phyloP scores from a whole-genome alignment of 192 early-diverging fungal genomes.

The Coemansia pectinata region DNA sequence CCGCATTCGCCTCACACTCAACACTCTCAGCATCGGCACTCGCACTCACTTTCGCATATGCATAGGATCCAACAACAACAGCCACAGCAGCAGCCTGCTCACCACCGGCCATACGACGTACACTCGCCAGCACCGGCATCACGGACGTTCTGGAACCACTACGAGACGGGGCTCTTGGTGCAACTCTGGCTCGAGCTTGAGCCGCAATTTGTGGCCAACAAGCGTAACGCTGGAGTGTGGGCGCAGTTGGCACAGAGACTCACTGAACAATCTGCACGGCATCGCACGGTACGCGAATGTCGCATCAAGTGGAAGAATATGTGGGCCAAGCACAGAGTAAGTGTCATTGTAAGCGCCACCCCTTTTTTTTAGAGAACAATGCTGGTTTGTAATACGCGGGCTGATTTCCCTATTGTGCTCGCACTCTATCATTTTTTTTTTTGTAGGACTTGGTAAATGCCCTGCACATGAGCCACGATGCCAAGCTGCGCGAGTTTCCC shows the following conservation, averaged over 20 bases:
- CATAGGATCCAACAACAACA: neutral
- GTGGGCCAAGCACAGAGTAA: slow-evolving; percentile 58
- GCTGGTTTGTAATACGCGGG: neutral
- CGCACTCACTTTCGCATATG: slow-evolving; percentile 5
- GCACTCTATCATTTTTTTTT: slow-evolving; percentile 11
- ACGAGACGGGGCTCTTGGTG: slow-evolving; percentile 50
- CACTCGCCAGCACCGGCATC: slow-evolving; percentile 46
- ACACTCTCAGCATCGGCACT: slow-evolving; percentile 13
- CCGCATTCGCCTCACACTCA: neutral
- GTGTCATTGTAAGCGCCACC: slow-evolving; percentile 6
- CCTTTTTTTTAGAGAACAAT: neutral
- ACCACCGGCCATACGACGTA: slow-evolving; percentile 46
- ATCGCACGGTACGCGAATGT: slow-evolving; percentile 54
- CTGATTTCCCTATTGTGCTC: neutral
- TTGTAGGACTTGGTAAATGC: slow-evolving; percentile 49
- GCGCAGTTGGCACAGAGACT: slow-evolving; percentile 48
- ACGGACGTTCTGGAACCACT: slow-evolving; percentile 56
- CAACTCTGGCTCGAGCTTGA: slow-evolving; percentile 56
- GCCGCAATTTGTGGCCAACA: slow-evolving; percentile 52
- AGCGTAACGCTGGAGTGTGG: slow-evolving; percentile 57
- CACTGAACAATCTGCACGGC: slow-evolving; percentile 46
- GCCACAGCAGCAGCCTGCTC: slow-evolving; percentile 1
- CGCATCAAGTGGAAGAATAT: slow-evolving; percentile 59
- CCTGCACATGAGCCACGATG: slow-evolving; percentile 48
- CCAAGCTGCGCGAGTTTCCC: slow-evolving; percentile 56